Percentiles rank a stretch among this genome's conserved stretches.
phyloP scores from a whole-genome alignment of 305 asterid species.

The Stenogyne calaminthoides region DNA sequence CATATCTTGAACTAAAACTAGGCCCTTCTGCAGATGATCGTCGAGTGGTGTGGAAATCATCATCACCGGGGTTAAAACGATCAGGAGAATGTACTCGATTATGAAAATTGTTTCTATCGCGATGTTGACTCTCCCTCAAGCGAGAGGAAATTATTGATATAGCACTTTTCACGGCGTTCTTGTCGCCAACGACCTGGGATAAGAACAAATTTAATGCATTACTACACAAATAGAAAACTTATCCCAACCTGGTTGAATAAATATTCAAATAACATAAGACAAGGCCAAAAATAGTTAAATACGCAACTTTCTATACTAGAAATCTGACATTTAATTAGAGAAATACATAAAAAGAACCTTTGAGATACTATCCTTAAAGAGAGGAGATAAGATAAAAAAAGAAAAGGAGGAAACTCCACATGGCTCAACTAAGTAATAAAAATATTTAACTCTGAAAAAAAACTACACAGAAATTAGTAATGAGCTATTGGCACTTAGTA shows the following conservation, averaged over 20 bases:
- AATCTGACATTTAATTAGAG: slow-evolving; percentile 9
- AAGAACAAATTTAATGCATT: slow-evolving; percentile 21
- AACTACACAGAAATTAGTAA: not conserved
- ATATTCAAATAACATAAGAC: not conserved
- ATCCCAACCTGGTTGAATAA: not conserved
- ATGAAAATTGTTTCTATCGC: slow-evolving; percentile 69
- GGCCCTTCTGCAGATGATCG: slow-evolving; percentile 61
- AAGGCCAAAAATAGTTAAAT: slow-evolving; percentile 10
- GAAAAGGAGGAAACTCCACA: slow-evolving; percentile 22
- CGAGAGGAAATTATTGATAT: slow-evolving; percentile 70
- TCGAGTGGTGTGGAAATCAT: slow-evolving; percentile 57
- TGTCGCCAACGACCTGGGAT: slow-evolving; percentile 82
- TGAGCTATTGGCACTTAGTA: slow-evolving; percentile 1
- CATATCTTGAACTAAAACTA: slow-evolving; percentile 60
- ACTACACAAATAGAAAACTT: slow-evolving; percentile 17
- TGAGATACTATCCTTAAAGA: slow-evolving; percentile 1
- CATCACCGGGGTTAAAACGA: slow-evolving; percentile 58
- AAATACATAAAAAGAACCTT: not conserved
- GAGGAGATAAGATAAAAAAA: not conserved
- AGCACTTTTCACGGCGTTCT: slow-evolving; percentile 75
- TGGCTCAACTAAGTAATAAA: not conserved
- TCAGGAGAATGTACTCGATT: slow-evolving; percentile 68
- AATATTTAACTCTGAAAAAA: slow-evolving; percentile 11
- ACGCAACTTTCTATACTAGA: not conserved
- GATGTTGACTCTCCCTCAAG: slow-evolving; percentile 94